Base-by-base conservation (phyloP, 805 yeast species). In the Groenewaldozyma tartarivorans region DNA sequence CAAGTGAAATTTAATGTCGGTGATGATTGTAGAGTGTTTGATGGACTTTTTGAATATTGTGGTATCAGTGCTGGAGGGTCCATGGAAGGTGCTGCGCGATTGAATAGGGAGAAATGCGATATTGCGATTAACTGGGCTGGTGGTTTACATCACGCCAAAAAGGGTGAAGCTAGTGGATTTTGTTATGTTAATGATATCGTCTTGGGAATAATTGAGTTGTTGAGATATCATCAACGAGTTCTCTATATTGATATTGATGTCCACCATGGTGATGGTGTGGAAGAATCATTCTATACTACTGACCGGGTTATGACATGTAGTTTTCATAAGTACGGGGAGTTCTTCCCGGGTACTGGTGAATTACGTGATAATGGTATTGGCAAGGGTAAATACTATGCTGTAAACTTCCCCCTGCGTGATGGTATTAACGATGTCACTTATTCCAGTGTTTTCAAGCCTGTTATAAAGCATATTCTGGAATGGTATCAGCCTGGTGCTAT, bases 241-340 rank as follows among this genome's bases (percentile, higher is more conserved):
- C 68, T 90, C 57, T 90, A 90, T 59, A 83, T 90, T 41, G 97
- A 90, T 61, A 88, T 87, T 42, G 97, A 90, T 60, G 74, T 90
- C 11, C 97, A 90, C 60, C 97, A 90, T 57, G 97, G 97, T 35
- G 97, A 90, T 62, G 97, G 97, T 49, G 97, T 90, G 16, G 95
- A 90, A 61, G 97, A 90, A 61, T 96, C 96, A 1, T 90, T 90
- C 56, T 84, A 90, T 64, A 75, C 92, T 15, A 84, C 96, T 1
- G 97, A 88, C 61, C 68, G 97, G 45, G 97, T 88, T 35, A 87
- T 88, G 96, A 88, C 96, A 1, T 88, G 88, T 51, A 81, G 94
- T 7, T 88, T 88, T 70, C 97, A 88, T 69, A 90, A 87, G 63
- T 90, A 80, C 60, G 97, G 97, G 17, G 92, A 86, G 60, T 90